Percentiles rank a stretch among this genome's conserved stretches.
Evolutionary conservation across 1,284 basidiomycete genomes (phyloP).

Genomic region (Blastosporella zonata): DNA sequence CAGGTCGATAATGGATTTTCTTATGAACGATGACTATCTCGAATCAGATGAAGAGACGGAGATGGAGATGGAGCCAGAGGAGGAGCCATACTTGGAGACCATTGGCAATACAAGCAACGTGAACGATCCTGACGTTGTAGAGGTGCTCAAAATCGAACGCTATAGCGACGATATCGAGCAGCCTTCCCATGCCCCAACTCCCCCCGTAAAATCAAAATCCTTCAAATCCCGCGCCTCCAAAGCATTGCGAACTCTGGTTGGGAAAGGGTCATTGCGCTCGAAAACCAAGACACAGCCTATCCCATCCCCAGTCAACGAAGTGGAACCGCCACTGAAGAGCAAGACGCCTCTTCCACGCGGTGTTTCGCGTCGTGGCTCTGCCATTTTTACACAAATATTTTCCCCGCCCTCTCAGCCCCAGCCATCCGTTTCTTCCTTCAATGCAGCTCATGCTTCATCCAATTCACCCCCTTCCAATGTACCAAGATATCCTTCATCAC

Average conservation of each 20-base stretch:
- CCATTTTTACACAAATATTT: conserved; percentile 37
- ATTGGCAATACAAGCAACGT: conserved; percentile 17
- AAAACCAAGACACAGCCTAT: conserved; percentile 38
- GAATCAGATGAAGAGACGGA: conserved; percentile 21
- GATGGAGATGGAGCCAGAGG: conserved; percentile 15
- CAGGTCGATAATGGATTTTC: conserved; percentile 27
- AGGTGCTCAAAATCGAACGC: conserved; percentile 64
- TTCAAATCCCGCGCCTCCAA: conserved; percentile 57
- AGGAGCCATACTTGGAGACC: conserved; percentile 26
- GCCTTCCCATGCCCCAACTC: conserved; percentile 15
- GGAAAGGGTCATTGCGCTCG: conserved; percentile 34
- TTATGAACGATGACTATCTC: conserved; percentile 26
- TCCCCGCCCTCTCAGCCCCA: conserved; percentile 25
- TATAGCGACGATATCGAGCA: conserved; percentile 23
- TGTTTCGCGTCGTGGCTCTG: conserved; percentile 33
- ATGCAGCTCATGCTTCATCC: conserved; percentile 13
- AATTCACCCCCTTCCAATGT: background rate
- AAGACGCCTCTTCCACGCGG: conserved; percentile 29
- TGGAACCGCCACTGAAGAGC: conserved; percentile 16
- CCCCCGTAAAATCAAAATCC: conserved; percentile 45
- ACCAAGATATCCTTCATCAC: conserved; percentile 6
- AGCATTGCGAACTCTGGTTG: conserved; percentile 59
- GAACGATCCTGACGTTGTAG: conserved; percentile 57
- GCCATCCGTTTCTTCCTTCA: conserved; percentile 26
- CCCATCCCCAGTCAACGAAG: conserved; percentile 18